phyloP scores from a whole-genome alignment of 2,329 filamentous ascomycete species.

The Hypoxylon sp. region DNA sequence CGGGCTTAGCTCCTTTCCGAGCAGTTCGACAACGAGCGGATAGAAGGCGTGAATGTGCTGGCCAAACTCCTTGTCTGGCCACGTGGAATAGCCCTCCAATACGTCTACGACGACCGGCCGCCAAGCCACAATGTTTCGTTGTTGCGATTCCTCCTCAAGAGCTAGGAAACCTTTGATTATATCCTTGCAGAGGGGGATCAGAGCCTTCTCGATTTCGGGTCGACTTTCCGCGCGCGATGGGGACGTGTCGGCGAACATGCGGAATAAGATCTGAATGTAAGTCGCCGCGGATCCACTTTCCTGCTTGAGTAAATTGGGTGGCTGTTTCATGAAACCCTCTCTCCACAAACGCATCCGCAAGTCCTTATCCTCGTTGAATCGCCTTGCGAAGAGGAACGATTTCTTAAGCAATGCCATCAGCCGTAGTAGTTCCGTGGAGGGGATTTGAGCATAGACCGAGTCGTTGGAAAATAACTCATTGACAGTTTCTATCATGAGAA shows the following conservation, averaged over 20 bases:
- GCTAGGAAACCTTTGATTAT: slow-evolving; percentile 87
- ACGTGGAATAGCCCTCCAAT: slow-evolving; percentile 89
- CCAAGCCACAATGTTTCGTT: slow-evolving; percentile 97
- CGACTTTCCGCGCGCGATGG: slow-evolving; percentile 84
- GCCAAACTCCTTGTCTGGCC: slow-evolving; percentile 82
- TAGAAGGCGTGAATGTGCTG: slow-evolving; percentile 87
- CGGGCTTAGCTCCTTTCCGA: slow-evolving; percentile 81
- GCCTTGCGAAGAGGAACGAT: slow-evolving; percentile 94
- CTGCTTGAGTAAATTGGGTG: slow-evolving; percentile 96
- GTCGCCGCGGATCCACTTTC: slow-evolving; percentile 93
- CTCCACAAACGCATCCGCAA: slow-evolving; percentile 93
- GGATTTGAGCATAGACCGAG: slow-evolving; percentile 92
- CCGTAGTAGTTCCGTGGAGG: slow-evolving; percentile 86
- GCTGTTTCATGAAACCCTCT: slow-evolving; percentile 99
- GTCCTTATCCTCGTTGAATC: slow-evolving; percentile 98
- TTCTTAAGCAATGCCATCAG: slow-evolving; percentile 96
- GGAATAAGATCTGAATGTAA: slow-evolving; percentile 93
- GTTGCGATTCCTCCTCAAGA: slow-evolving; percentile 95
- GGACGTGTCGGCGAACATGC: slow-evolving; percentile 94
- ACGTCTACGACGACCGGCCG: slow-evolving; percentile 97
- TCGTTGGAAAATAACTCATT: slow-evolving; percentile 99
- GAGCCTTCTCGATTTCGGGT: slow-evolving; percentile 85
- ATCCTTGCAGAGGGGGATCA: slow-evolving; percentile 95
- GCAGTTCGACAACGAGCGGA: slow-evolving; percentile 82
- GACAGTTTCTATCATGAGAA: slow-evolving; percentile 99